These are phyloP conservation scores for Ailanthus altissimus DNA, from an alignment of 345 rosid genomes.

Conservation along the genomic window DNA sequence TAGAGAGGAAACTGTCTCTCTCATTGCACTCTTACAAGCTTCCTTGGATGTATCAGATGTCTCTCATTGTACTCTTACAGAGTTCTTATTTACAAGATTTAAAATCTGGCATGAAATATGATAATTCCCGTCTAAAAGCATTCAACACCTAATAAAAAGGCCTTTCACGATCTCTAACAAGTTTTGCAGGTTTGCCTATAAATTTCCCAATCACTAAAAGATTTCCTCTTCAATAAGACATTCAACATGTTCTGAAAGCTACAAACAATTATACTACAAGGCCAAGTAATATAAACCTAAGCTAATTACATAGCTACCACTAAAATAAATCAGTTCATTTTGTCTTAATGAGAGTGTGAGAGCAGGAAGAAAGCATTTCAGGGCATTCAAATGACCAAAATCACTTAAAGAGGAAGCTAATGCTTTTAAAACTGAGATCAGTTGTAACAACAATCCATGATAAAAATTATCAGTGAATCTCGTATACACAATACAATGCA, in stretches of 20 bases:
- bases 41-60: too few species aligned
- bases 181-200: constrained; percentile 41
- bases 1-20: too few species aligned
- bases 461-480: too few species aligned
- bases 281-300: background rate
- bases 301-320: background rate
- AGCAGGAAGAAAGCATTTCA: background rate
- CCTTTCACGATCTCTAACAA: constrained; percentile 37
- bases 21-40: too few species aligned
- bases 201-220: constrained; percentile 5
- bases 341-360: background rate
- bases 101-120: constrained; percentile 14
- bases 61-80: too few species aligned
- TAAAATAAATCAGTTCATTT: background rate
- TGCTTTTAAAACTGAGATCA: too few species aligned
- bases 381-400: background rate
- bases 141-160: constrained; percentile 19
- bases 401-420: too few species aligned
- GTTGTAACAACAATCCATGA: too few species aligned
- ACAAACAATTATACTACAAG: background rate
- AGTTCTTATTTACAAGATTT: constrained; percentile 19
- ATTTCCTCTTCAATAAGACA: background rate
- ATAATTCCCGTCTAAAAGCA: constrained; percentile 13
- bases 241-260: background rate
- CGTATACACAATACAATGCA: too few species aligned